These are phyloP conservation scores for Sextonia rubra DNA, from an alignment of 164 flowering plant species.

Conservation along the genomic window DNA sequence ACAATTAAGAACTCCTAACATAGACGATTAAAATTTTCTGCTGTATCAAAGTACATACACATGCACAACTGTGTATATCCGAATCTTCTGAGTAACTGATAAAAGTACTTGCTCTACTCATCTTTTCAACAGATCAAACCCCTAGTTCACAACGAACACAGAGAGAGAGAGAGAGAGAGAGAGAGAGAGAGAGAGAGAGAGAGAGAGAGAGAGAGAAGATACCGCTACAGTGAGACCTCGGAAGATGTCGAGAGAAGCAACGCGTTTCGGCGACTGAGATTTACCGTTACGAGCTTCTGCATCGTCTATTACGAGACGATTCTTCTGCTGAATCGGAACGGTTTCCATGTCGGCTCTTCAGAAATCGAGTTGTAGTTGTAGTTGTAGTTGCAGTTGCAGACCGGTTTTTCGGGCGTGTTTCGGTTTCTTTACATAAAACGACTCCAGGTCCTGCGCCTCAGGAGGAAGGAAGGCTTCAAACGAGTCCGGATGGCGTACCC, in stretches of 20 bases:
- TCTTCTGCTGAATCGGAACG: not conserved
- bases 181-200: not conserved
- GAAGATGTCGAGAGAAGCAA: slow-evolving; percentile 75
- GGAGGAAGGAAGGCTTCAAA: no score
- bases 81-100: not conserved
- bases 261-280: slow-evolving; percentile 32
- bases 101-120: not conserved
- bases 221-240: slow-evolving; percentile 88
- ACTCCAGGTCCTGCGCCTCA: no score
- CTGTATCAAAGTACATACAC: not conserved
- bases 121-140: no score
- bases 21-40: not conserved
- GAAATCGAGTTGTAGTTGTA: not conserved
- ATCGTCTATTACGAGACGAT: slow-evolving; percentile 10
- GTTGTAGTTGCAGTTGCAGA: no score
- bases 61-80: not conserved
- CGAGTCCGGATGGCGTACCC: no score
- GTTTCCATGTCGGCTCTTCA: not conserved
- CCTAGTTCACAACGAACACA: no score
- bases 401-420: no score
- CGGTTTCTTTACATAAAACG: no score
- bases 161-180: not conserved
- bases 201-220: slow-evolving; percentile 10
- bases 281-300: slow-evolving; percentile 14
- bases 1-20: no score